A percentile compares a stretch with the other conserved stretches of the same genome.
Evolutionary conservation across 2,329 filamentous ascomycete species (phyloP).

Genomic region (Stemphylium vesicarium): DNA sequence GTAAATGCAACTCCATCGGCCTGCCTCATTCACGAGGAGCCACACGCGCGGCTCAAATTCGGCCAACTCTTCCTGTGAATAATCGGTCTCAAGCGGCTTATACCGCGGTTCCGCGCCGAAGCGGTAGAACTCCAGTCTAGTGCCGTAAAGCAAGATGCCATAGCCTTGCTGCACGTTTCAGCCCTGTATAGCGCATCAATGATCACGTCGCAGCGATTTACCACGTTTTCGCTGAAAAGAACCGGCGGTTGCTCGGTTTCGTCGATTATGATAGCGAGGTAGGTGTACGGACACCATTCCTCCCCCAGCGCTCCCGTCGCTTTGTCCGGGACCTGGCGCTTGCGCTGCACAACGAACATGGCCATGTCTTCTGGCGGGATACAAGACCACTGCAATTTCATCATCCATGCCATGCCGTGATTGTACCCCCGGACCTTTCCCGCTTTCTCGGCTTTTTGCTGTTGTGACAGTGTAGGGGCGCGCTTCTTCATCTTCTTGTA

Average conservation of each 20-base stretch:
- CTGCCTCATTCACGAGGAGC: background rate
- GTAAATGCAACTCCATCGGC: slow-evolving; percentile 15
- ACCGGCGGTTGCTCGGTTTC: slow-evolving; percentile 20
- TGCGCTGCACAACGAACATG: slow-evolving; percentile 25
- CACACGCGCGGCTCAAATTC: slow-evolving; percentile 3
- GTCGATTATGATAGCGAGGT: slow-evolving; percentile 35
- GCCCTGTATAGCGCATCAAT: slow-evolving; percentile 20
- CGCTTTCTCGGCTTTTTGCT: background rate
- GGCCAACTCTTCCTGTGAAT: background rate
- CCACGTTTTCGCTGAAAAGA: slow-evolving; percentile 8
- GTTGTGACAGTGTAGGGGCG: background rate
- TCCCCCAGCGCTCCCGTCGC: background rate
- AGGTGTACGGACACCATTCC: slow-evolving; percentile 21
- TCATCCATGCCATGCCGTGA: background rate
- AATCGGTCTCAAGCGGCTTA: background rate
- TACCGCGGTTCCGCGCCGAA: slow-evolving; percentile 17
- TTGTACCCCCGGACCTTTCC: background rate
- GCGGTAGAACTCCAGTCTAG: slow-evolving; percentile 32
- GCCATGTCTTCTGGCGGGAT: slow-evolving; percentile 29
- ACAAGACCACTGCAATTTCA: slow-evolving; percentile 12
- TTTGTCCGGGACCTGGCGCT: background rate
- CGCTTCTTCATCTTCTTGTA: background rate
- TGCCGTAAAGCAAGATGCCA: slow-evolving; percentile 34
- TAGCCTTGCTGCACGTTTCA: slow-evolving; percentile 23
- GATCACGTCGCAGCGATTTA: slow-evolving; percentile 32